Evolutionary conservation across 1,139 yeast species (phyloP), one percentile per base, ranked within the genome.

Genomic region (Tardiomyces digboiensis): DNA sequence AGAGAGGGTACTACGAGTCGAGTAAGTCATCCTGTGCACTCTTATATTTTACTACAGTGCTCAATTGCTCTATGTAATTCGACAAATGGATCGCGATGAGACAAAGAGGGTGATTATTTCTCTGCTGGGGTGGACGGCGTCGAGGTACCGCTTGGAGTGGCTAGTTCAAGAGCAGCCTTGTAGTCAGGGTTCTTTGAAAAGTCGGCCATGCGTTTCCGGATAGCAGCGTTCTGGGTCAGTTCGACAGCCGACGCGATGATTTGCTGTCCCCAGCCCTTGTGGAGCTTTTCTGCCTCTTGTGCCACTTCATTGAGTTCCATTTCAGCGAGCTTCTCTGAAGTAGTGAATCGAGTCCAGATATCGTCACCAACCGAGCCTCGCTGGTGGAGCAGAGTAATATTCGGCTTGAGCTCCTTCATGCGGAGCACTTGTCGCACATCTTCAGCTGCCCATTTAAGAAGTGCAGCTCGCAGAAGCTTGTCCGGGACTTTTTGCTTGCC

Each of bases 301-400:
- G 84, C 81, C 44, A 88, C 73, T 46, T 82, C 89, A 60, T 80
- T 76, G 53, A 91, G 68, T 60, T 91, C 98, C 26, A 82, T 60
- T 57, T 88, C 93, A 55, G 82, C 83, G 51, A 87, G 63, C 64
- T 87, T 86, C 49, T 76, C 77, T 53, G 87, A 88, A 43, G 87
- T 73, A 54, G 79, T 81, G 64, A 75, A 88, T 55, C 93, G 82
- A 60, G 83, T 82, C 74, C 77, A 84, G 40, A 85, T 70, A 46
- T 85, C 94, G 57, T 91, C 97, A 29, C 97, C 97, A 50, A 91
- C 80, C 29, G 89, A 78, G 1, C 97, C 97, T 44, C 78, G 80
- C 58, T 89, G 93, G 61, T 88, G 89, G 50, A 91, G 70, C 42
- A 75, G 71, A 44, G 76, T 77, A 56, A 86, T 75, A 43, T 74